These are phyloP conservation scores for Nicotiana noctiflora DNA, from an alignment of 257 asterid species.

Conservation along the genomic window DNA sequence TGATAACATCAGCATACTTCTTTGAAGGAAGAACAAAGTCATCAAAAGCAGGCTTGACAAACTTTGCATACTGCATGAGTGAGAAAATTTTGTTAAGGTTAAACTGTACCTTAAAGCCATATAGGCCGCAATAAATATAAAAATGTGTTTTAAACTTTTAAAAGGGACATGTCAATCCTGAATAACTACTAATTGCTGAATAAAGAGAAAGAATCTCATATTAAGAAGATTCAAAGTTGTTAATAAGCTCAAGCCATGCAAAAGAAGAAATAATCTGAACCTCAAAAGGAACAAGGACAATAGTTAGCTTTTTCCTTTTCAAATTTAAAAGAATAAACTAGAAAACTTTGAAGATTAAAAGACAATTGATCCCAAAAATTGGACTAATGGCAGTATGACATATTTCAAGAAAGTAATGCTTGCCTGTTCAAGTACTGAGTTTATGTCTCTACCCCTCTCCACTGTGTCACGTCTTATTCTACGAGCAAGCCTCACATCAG, in stretches of 20 bases:
- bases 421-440: constrained; percentile 95
- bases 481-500: constrained; percentile 99
- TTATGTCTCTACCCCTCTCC: constrained; percentile 93
- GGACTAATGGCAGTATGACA: background rate
- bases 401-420: constrained; percentile 20
- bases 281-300: background rate
- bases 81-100: background rate
- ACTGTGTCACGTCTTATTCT: constrained; percentile 96
- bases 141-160: background rate
- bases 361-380: background rate
- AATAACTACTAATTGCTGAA: background rate
- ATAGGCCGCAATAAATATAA: too few species aligned
- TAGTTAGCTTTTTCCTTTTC: background rate
- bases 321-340: background rate
- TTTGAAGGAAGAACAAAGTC: constrained; percentile 97
- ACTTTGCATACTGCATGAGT: constrained; percentile 83
- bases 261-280: background rate
- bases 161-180: background rate
- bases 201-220: background rate
- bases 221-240: background rate
- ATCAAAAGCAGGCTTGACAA: constrained; percentile 99
- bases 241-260: background rate
- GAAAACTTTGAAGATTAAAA: background rate
- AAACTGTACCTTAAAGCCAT: background rate
- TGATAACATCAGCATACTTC: constrained; percentile 95